These are phyloP conservation scores for Platanus orientalis DNA, from an alignment of 164 flowering plant species.

Conservation along the genomic window DNA sequence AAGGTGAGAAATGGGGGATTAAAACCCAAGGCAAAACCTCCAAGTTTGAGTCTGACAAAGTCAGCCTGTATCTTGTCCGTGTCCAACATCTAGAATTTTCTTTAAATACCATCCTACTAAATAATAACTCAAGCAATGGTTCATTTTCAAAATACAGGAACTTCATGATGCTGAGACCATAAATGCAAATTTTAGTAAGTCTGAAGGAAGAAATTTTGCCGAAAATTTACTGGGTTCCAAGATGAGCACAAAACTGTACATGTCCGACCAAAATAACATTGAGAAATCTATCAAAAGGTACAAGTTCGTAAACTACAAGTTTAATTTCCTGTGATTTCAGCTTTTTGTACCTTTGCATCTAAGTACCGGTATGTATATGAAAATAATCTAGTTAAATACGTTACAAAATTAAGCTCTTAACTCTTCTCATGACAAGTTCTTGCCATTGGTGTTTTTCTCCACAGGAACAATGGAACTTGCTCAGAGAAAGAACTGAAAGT, in stretches of 20 bases:
- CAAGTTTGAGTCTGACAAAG: not conserved
- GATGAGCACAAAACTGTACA: not conserved
- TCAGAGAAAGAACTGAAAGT: constrained; percentile 17
- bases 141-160: constrained; percentile 23
- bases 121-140: constrained; percentile 1
- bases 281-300: constrained; percentile 11
- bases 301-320: not conserved
- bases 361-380: not conserved
- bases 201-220: constrained; percentile 11
- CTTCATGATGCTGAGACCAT: constrained; percentile 3
- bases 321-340: not conserved
- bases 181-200: constrained; percentile 10
- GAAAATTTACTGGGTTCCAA: constrained; percentile 6
- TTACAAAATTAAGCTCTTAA: not conserved
- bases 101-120: not conserved
- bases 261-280: constrained; percentile 12
- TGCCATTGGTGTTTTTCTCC: constrained; percentile 6
- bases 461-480: constrained; percentile 19
- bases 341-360: not conserved
- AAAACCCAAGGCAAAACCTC: not conserved
- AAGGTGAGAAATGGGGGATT: not conserved
- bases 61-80: not conserved
- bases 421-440: not conserved
- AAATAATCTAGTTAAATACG: not conserved
- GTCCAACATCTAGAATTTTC: not conserved